Conservation (phyloP, 306 rosid genomes). For the Rubus idaeus region DNA sequence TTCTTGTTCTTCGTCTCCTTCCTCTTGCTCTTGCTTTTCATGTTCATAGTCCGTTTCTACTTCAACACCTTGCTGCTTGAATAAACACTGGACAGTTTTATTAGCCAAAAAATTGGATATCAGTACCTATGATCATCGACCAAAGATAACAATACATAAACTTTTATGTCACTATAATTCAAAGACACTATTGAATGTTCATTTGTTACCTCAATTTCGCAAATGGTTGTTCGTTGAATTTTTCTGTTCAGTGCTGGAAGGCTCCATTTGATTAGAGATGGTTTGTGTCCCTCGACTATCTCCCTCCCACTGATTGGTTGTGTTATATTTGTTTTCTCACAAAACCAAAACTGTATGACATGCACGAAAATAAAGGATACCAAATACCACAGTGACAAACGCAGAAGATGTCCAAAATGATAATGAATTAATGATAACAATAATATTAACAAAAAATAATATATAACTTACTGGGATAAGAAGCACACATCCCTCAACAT, state of each 20-base stretch:
- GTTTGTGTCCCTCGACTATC: background rate
- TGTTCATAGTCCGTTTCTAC: background rate
- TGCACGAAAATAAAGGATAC: background rate
- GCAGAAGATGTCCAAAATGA: background rate
- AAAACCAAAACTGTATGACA: background rate
- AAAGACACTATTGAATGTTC: background rate
- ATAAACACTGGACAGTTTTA: background rate
- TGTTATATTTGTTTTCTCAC: background rate
- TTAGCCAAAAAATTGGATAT: background rate
- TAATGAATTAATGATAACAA: too few species aligned
- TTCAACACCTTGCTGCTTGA: background rate
- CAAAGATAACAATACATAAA: background rate
- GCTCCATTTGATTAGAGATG: background rate
- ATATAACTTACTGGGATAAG: background rate
- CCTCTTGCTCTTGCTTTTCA: background rate
- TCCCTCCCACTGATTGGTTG: constrained; percentile 3
- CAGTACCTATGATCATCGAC: background rate
- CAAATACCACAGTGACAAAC: background rate
- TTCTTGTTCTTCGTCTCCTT: background rate
- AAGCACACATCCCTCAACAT: background rate
- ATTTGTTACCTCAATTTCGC: background rate
- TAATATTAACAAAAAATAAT: too few species aligned
- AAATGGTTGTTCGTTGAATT: background rate
- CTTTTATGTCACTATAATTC: background rate
- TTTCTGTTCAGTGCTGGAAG: background rate